Conservation (phyloP, 208 protist genomes). For the Angomonas deanei region DNA sequence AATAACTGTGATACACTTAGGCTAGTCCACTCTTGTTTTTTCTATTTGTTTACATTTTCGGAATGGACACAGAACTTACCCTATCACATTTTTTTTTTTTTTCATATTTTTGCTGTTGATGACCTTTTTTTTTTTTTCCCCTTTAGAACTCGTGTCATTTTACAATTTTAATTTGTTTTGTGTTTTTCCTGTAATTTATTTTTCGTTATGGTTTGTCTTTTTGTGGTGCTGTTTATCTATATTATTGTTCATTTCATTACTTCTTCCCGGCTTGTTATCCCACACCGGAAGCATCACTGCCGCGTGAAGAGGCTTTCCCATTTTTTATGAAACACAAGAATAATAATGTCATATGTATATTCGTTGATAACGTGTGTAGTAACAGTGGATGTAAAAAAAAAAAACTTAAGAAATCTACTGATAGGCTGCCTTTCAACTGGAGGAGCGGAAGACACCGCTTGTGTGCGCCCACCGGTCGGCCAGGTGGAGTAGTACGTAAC, state of each 20-base stretch:
- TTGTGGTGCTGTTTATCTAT: neutral
- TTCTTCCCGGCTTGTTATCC: neutral
- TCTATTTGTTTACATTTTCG: neutral
- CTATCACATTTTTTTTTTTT: constrained; percentile 7
- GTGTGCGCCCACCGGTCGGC: too few species aligned
- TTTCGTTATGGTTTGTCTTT: neutral
- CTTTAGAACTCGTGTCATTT: neutral
- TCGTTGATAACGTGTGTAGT: too few species aligned
- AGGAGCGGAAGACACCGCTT: neutral
- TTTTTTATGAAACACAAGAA: too few species aligned
- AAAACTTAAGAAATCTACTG: neutral
- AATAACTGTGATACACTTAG: too few species aligned
- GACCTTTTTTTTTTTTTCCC: neutral
- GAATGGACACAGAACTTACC: neutral
- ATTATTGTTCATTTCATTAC: neutral
- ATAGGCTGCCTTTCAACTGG: neutral
- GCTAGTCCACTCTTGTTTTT: neutral
- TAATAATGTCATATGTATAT: too few species aligned
- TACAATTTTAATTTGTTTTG: neutral
- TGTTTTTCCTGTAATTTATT: neutral
- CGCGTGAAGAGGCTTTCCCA: too few species aligned
- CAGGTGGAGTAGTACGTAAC: too few species aligned
- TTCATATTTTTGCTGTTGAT: neutral
- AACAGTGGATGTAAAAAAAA: neutral
- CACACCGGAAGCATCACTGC: neutral